Percentiles rank a stretch among this genome's conserved stretches.
Evolutionary conservation across 352 stramenopile genomes (phyloP).

Genomic region (Globisporangium megalacanthum): DNA sequence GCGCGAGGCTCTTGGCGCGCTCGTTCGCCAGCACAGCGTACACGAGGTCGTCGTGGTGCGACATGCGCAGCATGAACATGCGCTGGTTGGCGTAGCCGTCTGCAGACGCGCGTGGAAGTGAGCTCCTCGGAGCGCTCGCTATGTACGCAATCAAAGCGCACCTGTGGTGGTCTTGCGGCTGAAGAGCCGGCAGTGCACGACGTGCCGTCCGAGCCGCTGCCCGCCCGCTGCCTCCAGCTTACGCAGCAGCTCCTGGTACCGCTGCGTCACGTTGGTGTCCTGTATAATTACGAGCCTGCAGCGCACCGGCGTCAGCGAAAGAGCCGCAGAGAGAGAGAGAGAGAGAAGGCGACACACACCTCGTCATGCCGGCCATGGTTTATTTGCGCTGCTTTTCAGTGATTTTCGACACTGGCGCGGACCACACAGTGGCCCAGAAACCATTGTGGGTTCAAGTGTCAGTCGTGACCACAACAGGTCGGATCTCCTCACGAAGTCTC

Average conservation of each 20-base stretch:
- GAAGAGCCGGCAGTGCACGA: constrained; percentile 85
- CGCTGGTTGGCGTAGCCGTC: constrained; percentile 82
- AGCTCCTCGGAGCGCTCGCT: neutral
- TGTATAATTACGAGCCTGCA: constrained; percentile 76
- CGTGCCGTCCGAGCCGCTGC: constrained; percentile 69
- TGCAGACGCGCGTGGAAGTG: constrained; percentile 7
- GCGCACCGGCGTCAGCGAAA: neutral
- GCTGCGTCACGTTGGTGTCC: constrained; percentile 74
- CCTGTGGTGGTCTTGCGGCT: constrained; percentile 75
- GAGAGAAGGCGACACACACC: constrained; percentile 21
- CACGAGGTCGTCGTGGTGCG: constrained; percentile 81
- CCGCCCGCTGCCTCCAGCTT: constrained; percentile 80
- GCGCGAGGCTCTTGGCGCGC: constrained; percentile 41
- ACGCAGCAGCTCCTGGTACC: constrained; percentile 85
- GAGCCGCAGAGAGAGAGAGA: neutral
- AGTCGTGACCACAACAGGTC: too few species aligned
- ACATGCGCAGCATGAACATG: constrained; percentile 90
- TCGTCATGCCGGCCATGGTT: constrained; percentile 69
- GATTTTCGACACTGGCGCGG: too few species aligned
- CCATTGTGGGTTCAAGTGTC: too few species aligned
- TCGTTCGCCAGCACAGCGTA: constrained; percentile 84
- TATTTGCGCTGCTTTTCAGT: too few species aligned
- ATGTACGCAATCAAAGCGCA: constrained; percentile 11
- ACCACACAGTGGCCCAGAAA: too few species aligned
- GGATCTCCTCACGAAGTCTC: too few species aligned